Conservation (phyloP, 1,284 basidiomycete genomes). For the Boletus coffeatus region DNA sequence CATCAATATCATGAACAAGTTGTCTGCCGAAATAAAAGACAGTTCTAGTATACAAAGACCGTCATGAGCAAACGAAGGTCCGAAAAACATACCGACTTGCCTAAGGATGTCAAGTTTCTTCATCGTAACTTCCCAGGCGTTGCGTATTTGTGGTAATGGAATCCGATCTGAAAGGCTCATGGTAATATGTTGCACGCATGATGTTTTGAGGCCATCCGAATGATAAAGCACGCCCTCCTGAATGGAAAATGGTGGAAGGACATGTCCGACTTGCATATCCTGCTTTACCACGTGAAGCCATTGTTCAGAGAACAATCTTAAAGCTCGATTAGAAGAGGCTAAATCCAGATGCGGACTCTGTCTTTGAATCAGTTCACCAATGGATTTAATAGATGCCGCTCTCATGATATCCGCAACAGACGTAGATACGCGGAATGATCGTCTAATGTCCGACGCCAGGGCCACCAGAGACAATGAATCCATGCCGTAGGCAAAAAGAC, state of each 20-base stretch:
- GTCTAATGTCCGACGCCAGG: conserved; percentile 35
- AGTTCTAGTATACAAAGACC: conserved; percentile 29
- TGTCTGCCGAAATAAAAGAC: conserved; percentile 39
- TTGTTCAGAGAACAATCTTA: conserved; percentile 25
- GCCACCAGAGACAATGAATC: conserved; percentile 40
- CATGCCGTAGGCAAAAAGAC: conserved; percentile 43
- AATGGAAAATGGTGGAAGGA: conserved; percentile 43
- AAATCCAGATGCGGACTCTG: neutral
- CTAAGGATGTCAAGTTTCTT: conserved; percentile 36
- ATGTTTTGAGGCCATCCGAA: conserved; percentile 33
- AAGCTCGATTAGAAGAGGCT: neutral
- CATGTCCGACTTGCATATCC: conserved; percentile 25
- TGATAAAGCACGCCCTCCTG: conserved; percentile 46
- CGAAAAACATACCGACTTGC: conserved; percentile 24
- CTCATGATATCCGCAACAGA: conserved; percentile 41
- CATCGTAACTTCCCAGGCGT: conserved; percentile 35
- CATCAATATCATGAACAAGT: conserved; percentile 24
- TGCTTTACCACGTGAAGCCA: conserved; percentile 28
- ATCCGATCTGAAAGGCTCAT: conserved; percentile 26
- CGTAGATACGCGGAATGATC: conserved; percentile 26
- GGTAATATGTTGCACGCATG: conserved; percentile 46
- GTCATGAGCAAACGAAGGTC: conserved; percentile 1
- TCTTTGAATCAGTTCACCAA: conserved; percentile 26
- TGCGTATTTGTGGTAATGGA: conserved; percentile 25
- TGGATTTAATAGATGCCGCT: conserved; percentile 31